Evolutionary conservation across 2,329 filamentous ascomycete genomes (phyloP).

Genomic region (Phialophora expanda): DNA sequence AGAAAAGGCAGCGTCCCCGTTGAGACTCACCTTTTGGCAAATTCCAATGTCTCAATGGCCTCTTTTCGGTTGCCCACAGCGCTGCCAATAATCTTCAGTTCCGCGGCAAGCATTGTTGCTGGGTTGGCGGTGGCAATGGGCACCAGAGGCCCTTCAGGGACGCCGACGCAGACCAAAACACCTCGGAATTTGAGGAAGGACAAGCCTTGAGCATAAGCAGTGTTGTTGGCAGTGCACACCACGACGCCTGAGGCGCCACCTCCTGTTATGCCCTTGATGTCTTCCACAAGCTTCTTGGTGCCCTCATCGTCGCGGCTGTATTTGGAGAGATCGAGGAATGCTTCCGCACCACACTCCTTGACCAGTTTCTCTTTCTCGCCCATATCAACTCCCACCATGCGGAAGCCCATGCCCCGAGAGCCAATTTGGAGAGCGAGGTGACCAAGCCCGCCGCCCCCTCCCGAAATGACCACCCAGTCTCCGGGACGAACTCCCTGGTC

Average conservation of each 20-base stretch:
- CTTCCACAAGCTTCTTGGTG: constrained; percentile 53
- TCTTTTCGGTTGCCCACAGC: constrained; percentile 59
- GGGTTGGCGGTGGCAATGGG: constrained; percentile 56
- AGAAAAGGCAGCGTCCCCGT: background rate
- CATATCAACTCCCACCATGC: constrained; percentile 70
- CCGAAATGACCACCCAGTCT: constrained; percentile 65
- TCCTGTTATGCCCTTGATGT: constrained; percentile 62
- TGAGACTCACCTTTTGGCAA: constrained; percentile 46
- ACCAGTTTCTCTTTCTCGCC: constrained; percentile 65
- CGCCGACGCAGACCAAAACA: constrained; percentile 58
- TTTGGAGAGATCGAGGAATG: constrained; percentile 67
- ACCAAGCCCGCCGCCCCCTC: constrained; percentile 68
- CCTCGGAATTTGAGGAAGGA: constrained; percentile 57
- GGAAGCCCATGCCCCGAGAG: constrained; percentile 63
- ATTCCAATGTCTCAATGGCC: constrained; percentile 56
- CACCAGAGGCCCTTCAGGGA: constrained; percentile 54
- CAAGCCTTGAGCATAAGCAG: constrained; percentile 57
- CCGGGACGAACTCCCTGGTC: constrained; percentile 58
- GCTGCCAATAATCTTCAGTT: constrained; percentile 56
- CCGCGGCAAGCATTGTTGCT: constrained; percentile 48
- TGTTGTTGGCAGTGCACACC: constrained; percentile 59
- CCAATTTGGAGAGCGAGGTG: constrained; percentile 68
- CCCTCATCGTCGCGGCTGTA: constrained; percentile 55
- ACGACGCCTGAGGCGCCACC: constrained; percentile 67
- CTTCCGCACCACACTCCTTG: constrained; percentile 66